phyloP scores from a whole-genome alignment of 345 rosid species.

The Murraya koenigii region DNA sequence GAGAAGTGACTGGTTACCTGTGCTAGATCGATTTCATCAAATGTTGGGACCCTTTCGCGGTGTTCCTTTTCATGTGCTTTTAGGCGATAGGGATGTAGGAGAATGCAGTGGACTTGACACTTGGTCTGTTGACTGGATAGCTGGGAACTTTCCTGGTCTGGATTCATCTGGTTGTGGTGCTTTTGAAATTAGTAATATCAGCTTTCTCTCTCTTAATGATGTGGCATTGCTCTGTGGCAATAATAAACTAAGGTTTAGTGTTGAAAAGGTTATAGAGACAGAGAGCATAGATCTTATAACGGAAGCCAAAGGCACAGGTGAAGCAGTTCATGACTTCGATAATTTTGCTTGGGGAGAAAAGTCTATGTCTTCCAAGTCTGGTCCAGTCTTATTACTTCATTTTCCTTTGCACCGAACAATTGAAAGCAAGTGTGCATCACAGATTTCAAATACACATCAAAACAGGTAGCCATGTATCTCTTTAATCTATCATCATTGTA shows the following conservation, averaged over 20 bases:
- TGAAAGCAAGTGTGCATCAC: slow-evolving; percentile 9
- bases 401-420: slow-evolving; percentile 41
- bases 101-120: slow-evolving; percentile 41
- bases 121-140: slow-evolving; percentile 40
- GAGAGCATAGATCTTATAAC: slow-evolving; percentile 37
- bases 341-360: slow-evolving; percentile 41
- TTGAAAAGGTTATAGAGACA: slow-evolving; percentile 54
- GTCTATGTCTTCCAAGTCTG: slow-evolving; percentile 37
- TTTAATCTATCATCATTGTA: background rate
- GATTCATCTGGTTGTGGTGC: slow-evolving; percentile 59
- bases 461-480: slow-evolving; percentile 16
- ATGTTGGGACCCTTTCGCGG: slow-evolving; percentile 46
- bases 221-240: slow-evolving; percentile 55
- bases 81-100: slow-evolving; percentile 65
- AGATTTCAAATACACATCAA: slow-evolving; percentile 11
- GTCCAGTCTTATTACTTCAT: slow-evolving; percentile 62
- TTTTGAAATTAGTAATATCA: slow-evolving; percentile 53
- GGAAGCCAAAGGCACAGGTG: slow-evolving; percentile 17
- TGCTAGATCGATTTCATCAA: slow-evolving; percentile 42
- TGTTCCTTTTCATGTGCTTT: slow-evolving; percentile 53
- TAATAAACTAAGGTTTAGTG: slow-evolving; percentile 39
- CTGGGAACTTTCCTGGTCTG: slow-evolving; percentile 54
- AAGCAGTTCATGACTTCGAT: slow-evolving; percentile 9
- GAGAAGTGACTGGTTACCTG: slow-evolving; percentile 39
- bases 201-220: slow-evolving; percentile 59